Evolutionary conservation across 2,329 filamentous ascomycete genomes (phyloP).

Genomic region (Penicillium verrucosum): DNA sequence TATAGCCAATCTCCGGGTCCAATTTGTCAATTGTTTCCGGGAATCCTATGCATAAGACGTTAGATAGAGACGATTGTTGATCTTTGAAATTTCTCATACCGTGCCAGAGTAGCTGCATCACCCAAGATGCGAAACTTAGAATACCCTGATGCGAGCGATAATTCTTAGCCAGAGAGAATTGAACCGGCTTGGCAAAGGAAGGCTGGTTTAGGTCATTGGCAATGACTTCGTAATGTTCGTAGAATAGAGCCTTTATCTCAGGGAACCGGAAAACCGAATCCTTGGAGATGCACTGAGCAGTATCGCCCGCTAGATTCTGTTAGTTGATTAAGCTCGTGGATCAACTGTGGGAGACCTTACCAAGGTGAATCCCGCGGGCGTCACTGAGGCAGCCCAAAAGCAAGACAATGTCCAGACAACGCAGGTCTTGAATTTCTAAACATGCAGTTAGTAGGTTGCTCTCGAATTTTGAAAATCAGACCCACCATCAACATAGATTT

Average conservation of each 20-base stretch:
- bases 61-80: not conserved
- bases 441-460: not conserved
- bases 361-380: constrained; percentile 30
- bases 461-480: not conserved
- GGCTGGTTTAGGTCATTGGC: constrained; percentile 10
- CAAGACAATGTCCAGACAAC: constrained; percentile 28
- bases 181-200: constrained; percentile 16
- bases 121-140: constrained; percentile 29
- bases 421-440: constrained; percentile 32
- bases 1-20: constrained; percentile 28
- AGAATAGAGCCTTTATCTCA: constrained; percentile 32
- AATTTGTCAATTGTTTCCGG: constrained; percentile 31
- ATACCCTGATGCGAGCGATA: constrained; percentile 38
- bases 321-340: not conserved
- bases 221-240: constrained; percentile 22
- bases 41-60: constrained; percentile 16
- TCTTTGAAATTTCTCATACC: not conserved
- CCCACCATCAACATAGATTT: constrained; percentile 15
- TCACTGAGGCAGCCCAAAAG: constrained; percentile 26
- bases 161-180: constrained; percentile 30
- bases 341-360: not conserved
- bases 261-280: constrained; percentile 35
- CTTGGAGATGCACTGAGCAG: constrained; percentile 35
- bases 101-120: constrained; percentile 31
- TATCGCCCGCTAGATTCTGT: constrained; percentile 28